Evolutionary conservation across 2,329 filamentous ascomycete genomes (phyloP).

Genomic region (Botryotinia globosa): DNA sequence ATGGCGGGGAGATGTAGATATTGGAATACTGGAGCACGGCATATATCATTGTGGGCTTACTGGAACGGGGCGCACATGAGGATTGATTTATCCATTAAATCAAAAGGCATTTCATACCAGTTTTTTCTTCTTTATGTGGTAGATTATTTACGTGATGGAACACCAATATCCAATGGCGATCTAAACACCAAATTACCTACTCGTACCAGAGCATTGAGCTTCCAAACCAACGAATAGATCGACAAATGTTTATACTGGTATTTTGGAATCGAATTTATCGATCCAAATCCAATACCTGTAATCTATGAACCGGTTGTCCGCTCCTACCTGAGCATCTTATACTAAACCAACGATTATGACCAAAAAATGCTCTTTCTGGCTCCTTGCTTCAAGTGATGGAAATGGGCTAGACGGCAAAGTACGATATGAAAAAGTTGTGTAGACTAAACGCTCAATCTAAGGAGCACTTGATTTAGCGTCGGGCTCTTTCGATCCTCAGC

Average conservation of each 20-base stretch:
- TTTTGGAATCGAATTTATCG: no score
- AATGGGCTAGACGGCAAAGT: not conserved
- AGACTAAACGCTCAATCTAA: not conserved
- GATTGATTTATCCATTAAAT: not conserved
- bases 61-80: slow-evolving; percentile 2
- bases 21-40: not conserved
- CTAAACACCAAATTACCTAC: not conserved
- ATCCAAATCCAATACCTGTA: not conserved
- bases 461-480: not conserved
- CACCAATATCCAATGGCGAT: not conserved
- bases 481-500: not conserved
- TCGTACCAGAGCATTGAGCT: not conserved
- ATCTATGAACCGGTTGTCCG: not conserved
- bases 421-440: not conserved
- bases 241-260: not conserved
- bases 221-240: not conserved
- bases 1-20: not conserved
- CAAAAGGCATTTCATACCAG: not conserved
- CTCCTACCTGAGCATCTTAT: not conserved
- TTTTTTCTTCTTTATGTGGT: not conserved
- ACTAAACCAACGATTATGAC: not conserved
- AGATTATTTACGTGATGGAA: not conserved
- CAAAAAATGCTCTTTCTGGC: no score
- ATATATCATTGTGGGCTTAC: slow-evolving; percentile 8
- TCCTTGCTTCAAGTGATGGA: not conserved